Evolutionary conservation across 345 rosid genomes (phyloP), one percentile per base, ranked within the genome.

Genomic region (Crucihimalaya himalaica): DNA sequence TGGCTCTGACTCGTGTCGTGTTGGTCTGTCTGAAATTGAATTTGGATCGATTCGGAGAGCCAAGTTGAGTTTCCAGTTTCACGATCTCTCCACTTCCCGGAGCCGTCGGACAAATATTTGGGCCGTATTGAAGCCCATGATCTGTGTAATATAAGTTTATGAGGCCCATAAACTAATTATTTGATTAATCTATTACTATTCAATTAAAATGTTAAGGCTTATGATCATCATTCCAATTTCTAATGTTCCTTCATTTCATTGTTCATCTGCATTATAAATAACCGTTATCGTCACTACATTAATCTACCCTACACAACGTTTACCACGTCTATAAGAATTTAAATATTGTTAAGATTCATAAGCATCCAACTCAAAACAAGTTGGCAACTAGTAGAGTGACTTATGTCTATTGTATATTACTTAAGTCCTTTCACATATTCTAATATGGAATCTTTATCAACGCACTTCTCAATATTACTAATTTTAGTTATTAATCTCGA

Each of bases 1-100:
- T 54, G 31, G 70, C 42, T 71, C 39, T 61, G 53, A 32, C 28
- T 76, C 71, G 50, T 52, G 16, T 51, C 31, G 72, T 19, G 70
- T 37, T 74, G 35, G 55, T 50, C 47, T 40, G 46, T 45, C 52
- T 46, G 71, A 35, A 68, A 54, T 7, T 37, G 15, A 39, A 42
- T 14, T 37, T n/a, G 66, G 29, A 68, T 68, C 74, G 31, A 61
- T 6, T 40, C 78, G 63, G 16, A 34, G 59, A 35, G 72, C 25
- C 71, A 3, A 25, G 47, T 55, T 10, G 61, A 15, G 43, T 13
- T 37, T 37, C 40, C 40, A 11, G 40, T 63, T 70, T 63, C 63
- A 68, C 69, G 2, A 51, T 32, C 35, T 28, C 32, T 63, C 35
- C 48, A 32, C 70, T 23, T 19, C 12, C 8, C 23, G 47, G 56